Percentiles rank a stretch among this genome's conserved stretches.
Evolutionary conservation across 768 basidiomycete species (phyloP).

Genomic region (Thelephora aurantiotincta): DNA sequence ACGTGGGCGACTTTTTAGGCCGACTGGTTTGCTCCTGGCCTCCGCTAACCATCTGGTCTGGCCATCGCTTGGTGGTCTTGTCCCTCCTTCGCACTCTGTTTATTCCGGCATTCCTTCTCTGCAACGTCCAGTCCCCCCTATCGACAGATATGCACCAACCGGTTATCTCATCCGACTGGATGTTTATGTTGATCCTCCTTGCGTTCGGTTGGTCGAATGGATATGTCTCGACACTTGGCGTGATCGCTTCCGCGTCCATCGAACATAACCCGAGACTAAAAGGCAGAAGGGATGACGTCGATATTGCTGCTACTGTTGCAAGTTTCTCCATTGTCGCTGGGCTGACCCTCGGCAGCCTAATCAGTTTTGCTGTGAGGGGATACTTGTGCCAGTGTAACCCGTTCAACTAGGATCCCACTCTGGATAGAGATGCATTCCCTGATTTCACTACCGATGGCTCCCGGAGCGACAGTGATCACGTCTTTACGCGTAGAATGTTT

Average conservation of each 20-base stretch:
- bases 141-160: conserved; percentile 20
- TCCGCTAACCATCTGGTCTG: conserved; percentile 52
- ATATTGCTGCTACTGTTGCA: conserved; percentile 71
- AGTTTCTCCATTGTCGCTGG: conserved; percentile 72
- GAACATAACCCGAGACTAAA: conserved; percentile 64
- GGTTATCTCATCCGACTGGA: conserved; percentile 59
- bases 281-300: conserved; percentile 63
- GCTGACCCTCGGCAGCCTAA: conserved; percentile 58
- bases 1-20: conserved; percentile 56
- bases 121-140: conserved; percentile 48
- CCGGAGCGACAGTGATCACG: too few species aligned
- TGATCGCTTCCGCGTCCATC: conserved; percentile 75
- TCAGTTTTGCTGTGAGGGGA: conserved; percentile 68
- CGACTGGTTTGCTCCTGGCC: conserved; percentile 58
- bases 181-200: conserved; percentile 64
- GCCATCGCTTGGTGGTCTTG: conserved; percentile 41
- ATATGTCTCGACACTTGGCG: conserved; percentile 60
- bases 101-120: conserved; percentile 78
- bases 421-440: too few species aligned
- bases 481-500: too few species aligned
- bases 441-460: too few species aligned
- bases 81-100: conserved; percentile 67
- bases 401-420: conserved; percentile 21
- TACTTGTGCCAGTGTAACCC: conserved; percentile 63
- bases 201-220: conserved; percentile 72